Evolutionary conservation across 208 protist species (phyloP), one percentile per base, ranked within the genome.

Genomic region (Wallacemonas sp.): DNA sequence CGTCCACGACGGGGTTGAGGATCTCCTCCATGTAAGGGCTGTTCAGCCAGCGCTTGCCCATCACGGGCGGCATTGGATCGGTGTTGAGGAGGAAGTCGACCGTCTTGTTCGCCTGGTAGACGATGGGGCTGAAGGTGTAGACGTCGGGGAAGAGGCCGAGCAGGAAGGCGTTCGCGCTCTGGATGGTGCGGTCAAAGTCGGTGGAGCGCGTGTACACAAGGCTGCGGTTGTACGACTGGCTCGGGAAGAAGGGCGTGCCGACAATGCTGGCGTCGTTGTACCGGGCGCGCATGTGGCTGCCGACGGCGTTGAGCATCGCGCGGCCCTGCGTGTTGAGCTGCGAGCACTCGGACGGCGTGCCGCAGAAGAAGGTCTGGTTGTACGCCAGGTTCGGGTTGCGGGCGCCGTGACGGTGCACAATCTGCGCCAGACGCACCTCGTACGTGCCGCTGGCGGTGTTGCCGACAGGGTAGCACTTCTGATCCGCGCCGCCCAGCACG

Each of bases 181-280:
- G 83, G 39, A 90, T 66, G 38, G 83, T 87, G 62, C 78, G 81
- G 56, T 76, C 62, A 23, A 76, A 65, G 48, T 57, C 64, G 9
- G 81, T 88, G 19, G 81, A 85, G 55, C 78, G 81, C 17, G 78
- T 81, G 74, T 82, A 80, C 58, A 86, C 69, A 26, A 83, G 48
- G 4, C 76, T 81, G 44, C 72, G 70, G 67, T 83, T 83, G 70
- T 81, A 83, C 23, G 16, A 48, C 27, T 49, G 54, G n/a, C 48
- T 43, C 12, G 68, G 67, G 52, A 80, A 83, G 68, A 83, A 73
- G n/a, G 72, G 60, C 36, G 49, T 49, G 58, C 77, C 68, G 43
- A 80, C 80, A 27, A 76, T 1, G 16, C 46, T 56, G 54, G 57
- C 61, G 46, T 81, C 44, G 75, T 80, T 78, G 74, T 84, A 85